Evolutionary conservation across 1,284 basidiomycete species (phyloP).

Genomic region (Irpex rosettiformis): DNA sequence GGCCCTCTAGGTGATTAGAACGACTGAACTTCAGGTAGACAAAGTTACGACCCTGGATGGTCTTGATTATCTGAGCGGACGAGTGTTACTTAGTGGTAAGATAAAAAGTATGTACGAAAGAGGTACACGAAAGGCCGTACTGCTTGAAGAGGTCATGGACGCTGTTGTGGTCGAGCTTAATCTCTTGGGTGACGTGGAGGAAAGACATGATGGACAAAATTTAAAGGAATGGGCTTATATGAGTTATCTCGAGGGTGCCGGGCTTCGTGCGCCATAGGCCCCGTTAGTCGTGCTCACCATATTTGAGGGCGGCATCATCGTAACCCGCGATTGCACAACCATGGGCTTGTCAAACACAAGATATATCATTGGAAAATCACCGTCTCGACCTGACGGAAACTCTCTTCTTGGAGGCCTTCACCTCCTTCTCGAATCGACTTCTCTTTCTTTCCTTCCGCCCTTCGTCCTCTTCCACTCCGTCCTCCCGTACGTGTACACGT

Average conservation of each 20-base stretch:
- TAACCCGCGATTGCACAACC: not conserved
- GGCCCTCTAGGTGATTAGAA: too few species aligned
- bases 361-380: not conserved
- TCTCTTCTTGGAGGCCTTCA: slow-evolving; percentile 50
- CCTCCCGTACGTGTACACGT: slow-evolving; percentile 37
- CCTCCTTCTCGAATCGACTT: slow-evolving; percentile 74
- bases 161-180: slow-evolving; percentile 18
- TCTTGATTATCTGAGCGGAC: slow-evolving; percentile 12
- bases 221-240: too few species aligned
- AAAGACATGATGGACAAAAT: not conserved
- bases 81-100: slow-evolving; percentile 1
- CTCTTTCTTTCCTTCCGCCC: slow-evolving; percentile 55
- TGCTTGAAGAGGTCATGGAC: slow-evolving; percentile 15
- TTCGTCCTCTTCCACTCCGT: slow-evolving; percentile 38
- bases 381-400: slow-evolving; percentile 21
- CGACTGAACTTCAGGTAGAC: slow-evolving; percentile 16
- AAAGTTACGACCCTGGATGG: slow-evolving; percentile 16
- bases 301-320: too few species aligned
- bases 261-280: too few species aligned
- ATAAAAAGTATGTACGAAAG: not conserved
- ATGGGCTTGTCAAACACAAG: not conserved
- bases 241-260: not conserved
- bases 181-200: slow-evolving; percentile 13
- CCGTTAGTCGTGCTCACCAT: too few species aligned
- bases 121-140: too few species aligned